These are phyloP conservation scores for Saccharomyces mikatae DNA, from an alignment of 805 yeast species.

Conservation along the genomic window DNA sequence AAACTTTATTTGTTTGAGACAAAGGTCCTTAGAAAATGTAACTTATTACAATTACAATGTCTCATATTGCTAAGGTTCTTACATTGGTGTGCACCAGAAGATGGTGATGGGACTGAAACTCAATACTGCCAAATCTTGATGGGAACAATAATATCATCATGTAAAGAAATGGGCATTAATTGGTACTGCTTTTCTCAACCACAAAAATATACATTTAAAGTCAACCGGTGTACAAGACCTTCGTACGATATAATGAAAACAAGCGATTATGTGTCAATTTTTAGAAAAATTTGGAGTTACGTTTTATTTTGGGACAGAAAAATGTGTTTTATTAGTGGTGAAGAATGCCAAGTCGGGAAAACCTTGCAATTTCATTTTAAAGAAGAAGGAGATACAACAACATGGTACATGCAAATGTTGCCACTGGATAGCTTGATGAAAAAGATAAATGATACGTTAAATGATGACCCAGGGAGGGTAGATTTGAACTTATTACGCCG, in stretches of 20 bases:
- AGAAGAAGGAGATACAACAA: neutral
- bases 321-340: constrained; percentile 22
- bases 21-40: constrained; percentile 24
- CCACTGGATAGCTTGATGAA: constrained; percentile 14
- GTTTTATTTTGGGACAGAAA: constrained; percentile 28
- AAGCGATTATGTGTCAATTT: constrained; percentile 11
- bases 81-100: constrained; percentile 30
- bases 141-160: constrained; percentile 24
- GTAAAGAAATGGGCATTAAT: constrained; percentile 24
- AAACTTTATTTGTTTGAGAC: constrained; percentile 18
- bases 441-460: constrained; percentile 14
- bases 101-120: constrained; percentile 26
- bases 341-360: constrained; percentile 22
- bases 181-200: constrained; percentile 19
- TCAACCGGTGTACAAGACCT: constrained; percentile 18
- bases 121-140: constrained; percentile 24
- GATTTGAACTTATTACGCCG: constrained; percentile 7
- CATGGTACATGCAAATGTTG: constrained; percentile 18
- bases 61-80: constrained; percentile 23
- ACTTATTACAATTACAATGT: constrained; percentile 23
- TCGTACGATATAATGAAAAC: constrained; percentile 8
- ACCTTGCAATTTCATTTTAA: constrained; percentile 10
- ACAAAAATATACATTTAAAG: constrained; percentile 12
- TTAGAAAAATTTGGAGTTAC: constrained; percentile 21
- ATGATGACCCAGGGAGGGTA: constrained; percentile 16